These are phyloP conservation scores for Diaporthe vaccinii DNA, from an alignment of 2,329 filamentous ascomycete species.

Conservation along the genomic window DNA sequence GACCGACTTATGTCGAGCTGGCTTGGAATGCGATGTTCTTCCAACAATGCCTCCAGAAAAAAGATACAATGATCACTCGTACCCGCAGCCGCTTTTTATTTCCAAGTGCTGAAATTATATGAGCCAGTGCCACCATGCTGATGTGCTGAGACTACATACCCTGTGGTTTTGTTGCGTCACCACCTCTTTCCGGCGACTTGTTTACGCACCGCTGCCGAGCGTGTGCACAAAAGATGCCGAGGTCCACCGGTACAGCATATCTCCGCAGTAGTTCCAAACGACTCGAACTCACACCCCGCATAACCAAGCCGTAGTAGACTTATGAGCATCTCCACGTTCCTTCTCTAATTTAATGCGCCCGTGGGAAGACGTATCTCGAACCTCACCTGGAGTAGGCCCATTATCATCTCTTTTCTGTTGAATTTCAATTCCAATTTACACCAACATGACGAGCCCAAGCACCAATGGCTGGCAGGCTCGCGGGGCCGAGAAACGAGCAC, in stretches of 20 bases:
- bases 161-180: not conserved
- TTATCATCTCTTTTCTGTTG: not conserved
- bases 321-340: not conserved
- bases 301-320: not conserved
- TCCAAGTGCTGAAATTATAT: not conserved
- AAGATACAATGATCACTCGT: too few relatives aligned
- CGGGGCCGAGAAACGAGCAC: conserved; percentile 31
- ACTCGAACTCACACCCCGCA: conserved; percentile 6
- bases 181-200: not conserved
- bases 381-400: not conserved
- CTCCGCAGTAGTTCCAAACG: conserved; percentile 15
- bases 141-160: too few relatives aligned
- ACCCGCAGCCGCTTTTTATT: not conserved
- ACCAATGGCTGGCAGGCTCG: conserved; percentile 27
- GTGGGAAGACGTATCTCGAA: not conserved
- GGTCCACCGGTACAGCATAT: conserved; percentile 8
- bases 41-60: too few relatives aligned
- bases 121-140: too few relatives aligned
- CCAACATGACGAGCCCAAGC: not conserved
- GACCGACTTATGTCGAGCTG: too few relatives aligned
- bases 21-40: too few relatives aligned
- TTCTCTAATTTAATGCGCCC: too few relatives aligned
- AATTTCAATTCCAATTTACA: too few relatives aligned
- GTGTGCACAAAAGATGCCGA: not conserved
- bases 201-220: not conserved